Evolutionary conservation across 2,329 filamentous ascomycete species (phyloP).

Genomic region (Colletotrichum sp.): DNA sequence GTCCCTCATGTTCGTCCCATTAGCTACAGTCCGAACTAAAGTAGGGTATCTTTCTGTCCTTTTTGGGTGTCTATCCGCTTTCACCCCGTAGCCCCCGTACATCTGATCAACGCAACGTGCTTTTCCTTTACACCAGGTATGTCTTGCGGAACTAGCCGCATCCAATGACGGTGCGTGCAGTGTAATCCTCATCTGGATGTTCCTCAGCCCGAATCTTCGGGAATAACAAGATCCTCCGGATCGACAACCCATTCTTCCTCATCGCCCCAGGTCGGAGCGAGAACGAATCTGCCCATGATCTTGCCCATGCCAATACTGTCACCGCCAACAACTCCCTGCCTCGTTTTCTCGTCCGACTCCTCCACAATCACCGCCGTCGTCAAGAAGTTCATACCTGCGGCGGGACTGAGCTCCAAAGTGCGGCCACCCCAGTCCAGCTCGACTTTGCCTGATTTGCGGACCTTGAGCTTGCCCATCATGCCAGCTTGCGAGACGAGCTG

Average conservation of each 20-base stretch:
- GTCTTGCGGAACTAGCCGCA: not conserved
- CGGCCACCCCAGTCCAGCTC: constrained; percentile 68
- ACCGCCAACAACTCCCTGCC: constrained; percentile 46
- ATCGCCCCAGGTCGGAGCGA: constrained; percentile 63
- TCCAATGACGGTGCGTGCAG: not conserved
- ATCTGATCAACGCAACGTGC: not conserved
- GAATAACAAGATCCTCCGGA: constrained; percentile 31
- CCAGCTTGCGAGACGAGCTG: constrained; percentile 55
- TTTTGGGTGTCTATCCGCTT: not conserved
- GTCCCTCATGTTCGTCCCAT: constrained; percentile 15
- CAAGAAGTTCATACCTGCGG: constrained; percentile 59
- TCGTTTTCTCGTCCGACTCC: constrained; percentile 57
- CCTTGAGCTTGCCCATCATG: constrained; percentile 63
- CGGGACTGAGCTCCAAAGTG: constrained; percentile 55
- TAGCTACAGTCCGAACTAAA: not conserved
- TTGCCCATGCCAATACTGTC: constrained; percentile 66
- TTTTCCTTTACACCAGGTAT: not conserved
- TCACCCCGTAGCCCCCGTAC: not conserved
- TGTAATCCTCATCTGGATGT: not conserved
- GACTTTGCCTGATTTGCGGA: constrained; percentile 66
- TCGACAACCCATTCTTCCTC: constrained; percentile 60
- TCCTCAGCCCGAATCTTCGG: not conserved
- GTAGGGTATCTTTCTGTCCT: constrained; percentile 20
- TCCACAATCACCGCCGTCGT: constrained; percentile 66
- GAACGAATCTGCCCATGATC: constrained; percentile 65